A percentile compares a stretch with the other conserved stretches of the same genome.
Conservation (phyloP, 352 stramenopile species). For the Phytophthora europaea region DNA sequence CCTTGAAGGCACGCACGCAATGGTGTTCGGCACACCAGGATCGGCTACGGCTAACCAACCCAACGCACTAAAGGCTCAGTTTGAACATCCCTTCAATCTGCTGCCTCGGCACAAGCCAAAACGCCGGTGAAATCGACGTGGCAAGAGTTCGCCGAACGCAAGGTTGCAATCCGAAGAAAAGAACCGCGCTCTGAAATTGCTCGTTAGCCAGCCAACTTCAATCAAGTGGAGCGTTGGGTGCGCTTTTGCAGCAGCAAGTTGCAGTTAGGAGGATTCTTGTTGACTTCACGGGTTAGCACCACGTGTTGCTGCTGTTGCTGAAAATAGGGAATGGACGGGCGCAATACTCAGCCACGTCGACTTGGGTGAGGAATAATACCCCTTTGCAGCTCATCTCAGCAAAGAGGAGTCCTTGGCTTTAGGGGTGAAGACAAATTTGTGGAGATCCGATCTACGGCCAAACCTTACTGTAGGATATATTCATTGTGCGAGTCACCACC, state of each 20-base stretch:
- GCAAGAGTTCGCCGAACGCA: constrained; percentile 2
- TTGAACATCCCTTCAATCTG: neutral
- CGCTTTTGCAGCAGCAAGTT: constrained; percentile 1
- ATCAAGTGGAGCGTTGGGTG: neutral
- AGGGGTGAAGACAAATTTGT: too few species aligned
- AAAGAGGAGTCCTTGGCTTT: too few species aligned
- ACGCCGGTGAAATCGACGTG: neutral
- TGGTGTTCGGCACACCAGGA: constrained; percentile 31
- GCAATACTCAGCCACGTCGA: too few species aligned
- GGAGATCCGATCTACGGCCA: too few species aligned
- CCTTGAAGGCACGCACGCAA: constrained; percentile 11
- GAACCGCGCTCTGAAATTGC: constrained; percentile 14
- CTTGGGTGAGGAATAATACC: too few species aligned
- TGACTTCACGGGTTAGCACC: neutral
- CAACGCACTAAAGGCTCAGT: neutral
- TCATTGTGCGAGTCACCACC: too few species aligned
- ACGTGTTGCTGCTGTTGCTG: neutral
- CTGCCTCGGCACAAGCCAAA: neutral
- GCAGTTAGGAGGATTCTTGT: too few species aligned
- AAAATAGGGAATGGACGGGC: too few species aligned
- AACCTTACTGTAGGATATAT: too few species aligned
- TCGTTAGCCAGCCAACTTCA: constrained; percentile 8
- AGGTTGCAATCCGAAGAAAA: constrained; percentile 16
- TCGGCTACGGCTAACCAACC: too few species aligned
- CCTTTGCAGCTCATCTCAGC: too few species aligned